A percentile compares a stretch with the other conserved stretches of the same genome.
Conservation (phyloP, 2,329 filamentous ascomycete species). For the Dissoconium aciculare region DNA sequence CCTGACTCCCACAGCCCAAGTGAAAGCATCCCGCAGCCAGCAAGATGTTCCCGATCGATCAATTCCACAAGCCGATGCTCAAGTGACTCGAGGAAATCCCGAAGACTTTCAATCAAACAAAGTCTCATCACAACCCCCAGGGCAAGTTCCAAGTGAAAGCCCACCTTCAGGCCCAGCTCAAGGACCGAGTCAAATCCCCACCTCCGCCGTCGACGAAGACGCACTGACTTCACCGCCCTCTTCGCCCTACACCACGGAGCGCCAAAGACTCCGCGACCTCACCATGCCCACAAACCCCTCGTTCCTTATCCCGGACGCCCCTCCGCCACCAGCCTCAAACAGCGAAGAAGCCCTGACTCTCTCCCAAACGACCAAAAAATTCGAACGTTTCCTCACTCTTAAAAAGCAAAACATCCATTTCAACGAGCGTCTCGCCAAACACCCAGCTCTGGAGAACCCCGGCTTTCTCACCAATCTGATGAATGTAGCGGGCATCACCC, state of each 20-base stretch:
- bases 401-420: constrained; percentile 67
- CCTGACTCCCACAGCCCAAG: too few relatives aligned
- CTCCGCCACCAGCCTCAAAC: constrained; percentile 35
- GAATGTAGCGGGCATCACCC: constrained; percentile 47
- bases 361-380: constrained; percentile 44
- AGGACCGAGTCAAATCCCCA: too few relatives aligned
- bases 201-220: constrained; percentile 9
- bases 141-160: too few relatives aligned
- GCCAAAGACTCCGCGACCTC: constrained; percentile 51
- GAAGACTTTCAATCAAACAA: too few relatives aligned
- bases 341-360: constrained; percentile 18
- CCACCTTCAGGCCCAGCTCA: too few relatives aligned
- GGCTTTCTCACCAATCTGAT: constrained; percentile 57
- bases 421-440: constrained; percentile 56
- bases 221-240: constrained; percentile 12
- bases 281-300: constrained; percentile 60
- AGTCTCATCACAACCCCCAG: too few relatives aligned
- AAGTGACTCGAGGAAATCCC: too few relatives aligned
- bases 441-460: constrained; percentile 55
- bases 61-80: too few relatives aligned
- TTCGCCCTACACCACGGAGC: constrained; percentile 54
- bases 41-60: too few relatives aligned
- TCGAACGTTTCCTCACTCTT: constrained; percentile 59
- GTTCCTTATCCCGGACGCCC: constrained; percentile 60
- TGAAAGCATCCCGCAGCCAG: too few relatives aligned